phyloP scores from a whole-genome alignment of 192 early-diverging fungal species.

The Umbelopsis vinacea region DNA sequence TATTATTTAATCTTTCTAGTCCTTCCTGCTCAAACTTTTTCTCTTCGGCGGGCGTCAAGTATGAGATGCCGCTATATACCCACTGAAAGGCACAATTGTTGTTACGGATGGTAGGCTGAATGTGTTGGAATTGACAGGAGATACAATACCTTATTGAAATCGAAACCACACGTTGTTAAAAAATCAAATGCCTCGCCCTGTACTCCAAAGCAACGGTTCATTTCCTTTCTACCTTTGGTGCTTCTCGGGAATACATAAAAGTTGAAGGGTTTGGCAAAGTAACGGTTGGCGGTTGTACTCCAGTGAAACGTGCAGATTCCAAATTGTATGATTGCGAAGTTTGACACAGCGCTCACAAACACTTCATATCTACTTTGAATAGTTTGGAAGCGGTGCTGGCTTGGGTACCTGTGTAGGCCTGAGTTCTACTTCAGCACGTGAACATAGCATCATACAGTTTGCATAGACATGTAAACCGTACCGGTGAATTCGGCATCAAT shows the following conservation, averaged over 20 bases:
- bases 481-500: conserved; percentile 71
- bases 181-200: conserved; percentile 64
- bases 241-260: conserved; percentile 64
- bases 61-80: conserved; percentile 59
- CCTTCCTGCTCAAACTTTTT: conserved; percentile 27
- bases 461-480: conserved; percentile 15
- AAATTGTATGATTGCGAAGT: conserved; percentile 63
- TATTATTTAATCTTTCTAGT: conserved; percentile 28
- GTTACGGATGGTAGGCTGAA: background rate
- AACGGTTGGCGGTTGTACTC: conserved; percentile 45
- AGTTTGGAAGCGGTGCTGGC: conserved; percentile 2
- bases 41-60: conserved; percentile 60
- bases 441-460: background rate
- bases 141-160: conserved; percentile 61
- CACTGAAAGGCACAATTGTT: conserved; percentile 25
- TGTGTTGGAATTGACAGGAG: background rate
- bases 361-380: background rate
- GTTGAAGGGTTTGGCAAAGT: conserved; percentile 69
- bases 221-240: conserved; percentile 39
- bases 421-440: background rate
- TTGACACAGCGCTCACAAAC: background rate
- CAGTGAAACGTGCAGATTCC: conserved; percentile 67
- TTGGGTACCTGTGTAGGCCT: conserved; percentile 1
- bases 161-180: conserved; percentile 57
- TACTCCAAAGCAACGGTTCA: conserved; percentile 52